A percentile compares a stretch with the other conserved stretches of the same genome.
phyloP scores from a whole-genome alignment of 768 basidiomycete genomes.

The Fomitopsis pulvina region DNA sequence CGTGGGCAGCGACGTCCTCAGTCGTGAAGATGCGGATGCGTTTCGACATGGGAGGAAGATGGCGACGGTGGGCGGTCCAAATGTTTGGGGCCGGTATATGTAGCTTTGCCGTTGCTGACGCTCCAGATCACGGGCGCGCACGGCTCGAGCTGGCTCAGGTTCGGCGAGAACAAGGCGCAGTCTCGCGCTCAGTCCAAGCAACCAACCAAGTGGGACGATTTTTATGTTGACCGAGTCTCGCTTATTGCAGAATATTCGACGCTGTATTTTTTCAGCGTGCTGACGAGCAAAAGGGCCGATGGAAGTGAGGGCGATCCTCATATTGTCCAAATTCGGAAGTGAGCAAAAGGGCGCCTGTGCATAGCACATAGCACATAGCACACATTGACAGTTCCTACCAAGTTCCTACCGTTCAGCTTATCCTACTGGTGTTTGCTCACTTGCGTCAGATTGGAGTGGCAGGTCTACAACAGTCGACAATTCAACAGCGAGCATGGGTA shows the following conservation, averaged over 20 bases:
- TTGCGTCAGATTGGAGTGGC: no score
- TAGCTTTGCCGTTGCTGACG: background rate
- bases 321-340: no score
- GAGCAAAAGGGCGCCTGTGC: no score
- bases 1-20: slow-evolving; percentile 69
- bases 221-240: background rate
- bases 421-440: no score
- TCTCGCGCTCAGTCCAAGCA: background rate
- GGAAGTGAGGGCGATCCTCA: no score
- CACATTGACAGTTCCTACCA: no score
- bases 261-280: no score
- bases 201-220: background rate
- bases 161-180: background rate
- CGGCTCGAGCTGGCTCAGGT: background rate
- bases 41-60: slow-evolving; percentile 39
- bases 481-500: slow-evolving; percentile 32
- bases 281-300: no score
- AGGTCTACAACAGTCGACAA: background rate
- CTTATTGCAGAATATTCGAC: no score
- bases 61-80: background rate
- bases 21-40: slow-evolving; percentile 66
- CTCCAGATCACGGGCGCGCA: slow-evolving; percentile 1
- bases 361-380: no score
- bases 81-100: background rate
- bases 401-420: no score